Base-by-base conservation (phyloP, 306 rosid species). In the Cucumis hystrix region DNA sequence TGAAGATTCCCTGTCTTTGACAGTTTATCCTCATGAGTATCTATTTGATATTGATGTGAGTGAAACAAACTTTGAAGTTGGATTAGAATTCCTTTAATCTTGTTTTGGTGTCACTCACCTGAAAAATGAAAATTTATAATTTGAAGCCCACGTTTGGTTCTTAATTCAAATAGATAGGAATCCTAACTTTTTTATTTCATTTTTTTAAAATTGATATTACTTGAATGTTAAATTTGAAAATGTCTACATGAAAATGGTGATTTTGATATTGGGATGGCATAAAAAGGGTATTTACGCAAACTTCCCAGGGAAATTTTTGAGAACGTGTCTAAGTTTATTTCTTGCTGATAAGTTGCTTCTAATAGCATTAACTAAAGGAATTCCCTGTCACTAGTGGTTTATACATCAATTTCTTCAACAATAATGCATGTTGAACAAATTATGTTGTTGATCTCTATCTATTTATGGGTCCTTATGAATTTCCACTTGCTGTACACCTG, bases 11-110 rank as follows among this genome's bases (percentile, higher is more conserved):
- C 80, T 87, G 69, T 16, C 88, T 64, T 64, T 89, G 51, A 59
- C 30, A n/a, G 85, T 66, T 69, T 75, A 80, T 80, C 89, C 94
- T 59, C 87, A 51, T 2, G 94, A 89, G 43, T 89, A 89, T 80
- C 58, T 89, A 6, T 89, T 89, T 73, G 30, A 21, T 4, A 77
- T 49, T 45, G 16, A 14, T 8, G 90, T 84, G 65, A 87, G 89
- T 73, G 75, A 76, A 25, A 47, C 67, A 77, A 47, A 43, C 78
- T 39, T 77, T 78, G 64, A 18, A 35, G 12, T 23, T 11, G 25
- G 76, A 51, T 10, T 28, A 51, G 43, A 55, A 43, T 25, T 62
- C 35, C 12, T 37, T 74, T 33, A 35, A 4, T 58, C 20, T 5
- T 33, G 51, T 64, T 56, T 56, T 56, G 37, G 10, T 37, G 73